Percentiles rank a stretch among this genome's conserved stretches.
These are phyloP conservation scores for Tuctoria greenei DNA, from an alignment of 176 grass and related monocot species.

Conservation along the genomic window DNA sequence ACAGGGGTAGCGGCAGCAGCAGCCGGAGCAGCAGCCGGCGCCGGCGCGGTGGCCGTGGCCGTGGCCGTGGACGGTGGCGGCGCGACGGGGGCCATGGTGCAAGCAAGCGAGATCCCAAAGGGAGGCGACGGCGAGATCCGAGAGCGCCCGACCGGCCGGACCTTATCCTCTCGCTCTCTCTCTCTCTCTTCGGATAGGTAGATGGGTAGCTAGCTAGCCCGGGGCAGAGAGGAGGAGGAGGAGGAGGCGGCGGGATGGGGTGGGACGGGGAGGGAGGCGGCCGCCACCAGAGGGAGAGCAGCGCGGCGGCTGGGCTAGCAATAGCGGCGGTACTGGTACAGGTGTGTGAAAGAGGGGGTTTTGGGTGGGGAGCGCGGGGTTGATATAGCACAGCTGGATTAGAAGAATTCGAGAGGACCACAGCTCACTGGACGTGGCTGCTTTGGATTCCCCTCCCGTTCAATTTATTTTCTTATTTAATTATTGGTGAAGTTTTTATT, in stretches of 20 bases:
- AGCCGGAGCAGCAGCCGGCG: not conserved
- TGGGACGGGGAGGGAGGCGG: conserved; percentile 30
- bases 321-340: conserved; percentile 7
- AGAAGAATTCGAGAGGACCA: conserved; percentile 32
- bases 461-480: conserved; percentile 8
- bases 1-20: conserved; percentile 26
- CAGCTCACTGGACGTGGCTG: conserved; percentile 19
- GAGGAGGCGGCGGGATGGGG: conserved; percentile 5
- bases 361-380: conserved; percentile 11
- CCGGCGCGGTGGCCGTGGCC: not conserved
- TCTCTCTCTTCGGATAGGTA: conserved; percentile 19
- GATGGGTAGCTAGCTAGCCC: not conserved
- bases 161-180: conserved; percentile 32
- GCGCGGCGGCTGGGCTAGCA: conserved; percentile 30
- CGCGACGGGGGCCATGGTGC: conserved; percentile 62
- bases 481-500: not conserved
- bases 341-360: conserved; percentile 33
- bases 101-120: conserved; percentile 35
- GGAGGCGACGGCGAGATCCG: conserved; percentile 48
- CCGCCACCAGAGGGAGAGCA: conserved; percentile 49
- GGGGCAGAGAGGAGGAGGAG: conserved; percentile 10
- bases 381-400: conserved; percentile 35
- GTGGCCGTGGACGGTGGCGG: conserved; percentile 32
- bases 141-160: conserved; percentile 23
- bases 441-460: conserved; percentile 30